Percentiles rank a stretch among this genome's conserved stretches.
Conservation (phyloP, 208 protist genomes). For the Leptomonas pyrrhocoris region DNA sequence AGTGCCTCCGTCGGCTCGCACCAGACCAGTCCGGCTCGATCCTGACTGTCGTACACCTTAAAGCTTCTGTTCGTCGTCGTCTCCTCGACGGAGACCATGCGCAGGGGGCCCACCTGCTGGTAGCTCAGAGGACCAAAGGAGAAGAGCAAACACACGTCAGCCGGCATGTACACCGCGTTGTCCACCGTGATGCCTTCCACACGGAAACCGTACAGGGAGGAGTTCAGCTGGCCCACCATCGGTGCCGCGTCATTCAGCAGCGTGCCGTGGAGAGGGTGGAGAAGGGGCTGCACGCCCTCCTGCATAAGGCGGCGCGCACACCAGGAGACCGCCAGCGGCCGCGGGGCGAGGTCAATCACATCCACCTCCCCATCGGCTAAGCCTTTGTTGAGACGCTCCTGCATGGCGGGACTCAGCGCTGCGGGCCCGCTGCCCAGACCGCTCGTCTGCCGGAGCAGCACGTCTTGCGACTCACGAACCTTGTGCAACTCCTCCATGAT, state of each 20-base stretch:
- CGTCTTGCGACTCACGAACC: constrained; percentile 76
- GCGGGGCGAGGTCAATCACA: constrained; percentile 74
- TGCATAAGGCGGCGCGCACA: constrained; percentile 55
- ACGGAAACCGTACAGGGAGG: constrained; percentile 77
- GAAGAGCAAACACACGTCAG: constrained; percentile 81
- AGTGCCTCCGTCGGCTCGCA: constrained; percentile 72
- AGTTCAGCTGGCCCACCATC: constrained; percentile 39
- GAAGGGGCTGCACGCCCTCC: constrained; percentile 72
- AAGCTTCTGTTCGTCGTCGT: constrained; percentile 48
- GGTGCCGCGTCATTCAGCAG: constrained; percentile 57
- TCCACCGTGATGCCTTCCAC: constrained; percentile 89
- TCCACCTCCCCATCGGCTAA: constrained; percentile 56
- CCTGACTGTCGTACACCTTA: constrained; percentile 56
- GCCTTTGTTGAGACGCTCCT: constrained; percentile 49
- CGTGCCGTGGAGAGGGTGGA: constrained; percentile 69
- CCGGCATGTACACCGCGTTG: constrained; percentile 53
- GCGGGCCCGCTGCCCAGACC: constrained; percentile 10
- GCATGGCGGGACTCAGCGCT: constrained; percentile 43
- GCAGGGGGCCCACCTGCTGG: constrained; percentile 78
- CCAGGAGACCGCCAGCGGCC: constrained; percentile 75
- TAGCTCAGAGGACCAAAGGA: constrained; percentile 84
- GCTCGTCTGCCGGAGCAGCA: constrained; percentile 37
- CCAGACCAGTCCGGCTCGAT: constrained; percentile 78
- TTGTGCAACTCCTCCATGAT: constrained; percentile 88
- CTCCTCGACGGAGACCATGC: constrained; percentile 56